phyloP scores from a whole-genome alignment of 129 eudicot genomes.

The Chrysanthemum seticuspe region DNA sequence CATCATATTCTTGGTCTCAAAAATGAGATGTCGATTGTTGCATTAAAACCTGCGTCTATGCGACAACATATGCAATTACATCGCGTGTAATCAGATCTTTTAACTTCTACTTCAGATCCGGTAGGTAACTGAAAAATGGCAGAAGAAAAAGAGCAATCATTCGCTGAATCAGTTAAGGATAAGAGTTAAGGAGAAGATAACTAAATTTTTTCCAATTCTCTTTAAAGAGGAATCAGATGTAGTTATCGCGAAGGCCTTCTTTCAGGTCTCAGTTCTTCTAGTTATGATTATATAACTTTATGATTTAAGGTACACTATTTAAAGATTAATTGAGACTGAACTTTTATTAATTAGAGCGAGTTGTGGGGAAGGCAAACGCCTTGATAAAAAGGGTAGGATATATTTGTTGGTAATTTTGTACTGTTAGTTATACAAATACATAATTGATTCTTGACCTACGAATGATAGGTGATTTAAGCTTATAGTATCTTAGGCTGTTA shows the following conservation, averaged over 20 bases:
- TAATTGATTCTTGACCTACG: too few species aligned
- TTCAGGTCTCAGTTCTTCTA: constrained; percentile 55
- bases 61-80: too few species aligned
- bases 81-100: too few species aligned
- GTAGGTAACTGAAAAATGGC: too few species aligned
- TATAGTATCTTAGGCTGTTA: neutral
- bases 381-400: neutral
- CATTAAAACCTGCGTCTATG: too few species aligned
- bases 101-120: too few species aligned
- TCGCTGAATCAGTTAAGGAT: too few species aligned
- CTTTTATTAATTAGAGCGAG: neutral
- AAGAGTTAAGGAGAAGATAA: constrained; percentile 44
- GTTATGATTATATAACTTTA: neutral
- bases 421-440: neutral
- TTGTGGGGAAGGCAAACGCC: neutral
- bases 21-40: too few species aligned
- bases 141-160: too few species aligned
- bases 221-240: constrained; percentile 84
- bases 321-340: too few species aligned
- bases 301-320: too few species aligned
- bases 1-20: too few species aligned
- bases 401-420: neutral
- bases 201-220: constrained; percentile 79
- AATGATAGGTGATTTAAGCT: neutral
- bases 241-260: constrained; percentile 81